These are phyloP conservation scores for Penicillium parvum DNA, from an alignment of 495 filamentous ascomycete species.

Conservation along the genomic window DNA sequence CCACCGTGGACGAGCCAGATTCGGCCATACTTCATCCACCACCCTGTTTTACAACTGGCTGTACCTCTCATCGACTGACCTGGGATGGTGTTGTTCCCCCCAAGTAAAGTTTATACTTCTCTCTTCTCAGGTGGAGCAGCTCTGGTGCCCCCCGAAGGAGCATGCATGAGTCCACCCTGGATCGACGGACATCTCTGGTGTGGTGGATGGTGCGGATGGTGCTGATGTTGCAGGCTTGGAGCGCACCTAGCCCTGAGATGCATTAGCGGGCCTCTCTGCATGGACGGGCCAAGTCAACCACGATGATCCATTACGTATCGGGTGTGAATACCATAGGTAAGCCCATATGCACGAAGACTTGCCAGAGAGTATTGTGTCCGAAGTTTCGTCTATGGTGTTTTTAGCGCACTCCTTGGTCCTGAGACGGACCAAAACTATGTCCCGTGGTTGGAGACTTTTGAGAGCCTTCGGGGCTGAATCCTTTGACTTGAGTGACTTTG, in stretches of 20 bases:
- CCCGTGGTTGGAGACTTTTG: no score
- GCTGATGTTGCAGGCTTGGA: no score
- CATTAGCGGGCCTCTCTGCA: not conserved
- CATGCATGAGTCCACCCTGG: slow-evolving; percentile 15
- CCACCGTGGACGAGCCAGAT: no score
- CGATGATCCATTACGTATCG: slow-evolving; percentile 12
- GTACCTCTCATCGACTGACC: slow-evolving; percentile 1
- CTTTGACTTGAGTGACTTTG: no score
- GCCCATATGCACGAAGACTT: not conserved
- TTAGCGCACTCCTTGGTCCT: no score
- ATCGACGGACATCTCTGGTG: not conserved
- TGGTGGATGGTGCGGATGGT: no score
- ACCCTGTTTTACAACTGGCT: slow-evolving; percentile 6
- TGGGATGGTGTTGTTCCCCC: slow-evolving; percentile 15
- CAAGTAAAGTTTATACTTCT: slow-evolving; percentile 25
- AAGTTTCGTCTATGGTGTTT: no score
- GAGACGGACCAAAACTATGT: no score
- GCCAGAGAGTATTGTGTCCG: no score
- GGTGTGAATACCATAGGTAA: not conserved
- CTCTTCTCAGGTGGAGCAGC: not conserved
- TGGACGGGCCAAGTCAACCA: not conserved
- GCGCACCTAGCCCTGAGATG: not conserved
- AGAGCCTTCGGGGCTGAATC: no score
- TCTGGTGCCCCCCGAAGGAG: not conserved
- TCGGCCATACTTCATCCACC: no score